phyloP scores from a whole-genome alignment of 306 rosid species.

The Dicorynia guianensis region DNA sequence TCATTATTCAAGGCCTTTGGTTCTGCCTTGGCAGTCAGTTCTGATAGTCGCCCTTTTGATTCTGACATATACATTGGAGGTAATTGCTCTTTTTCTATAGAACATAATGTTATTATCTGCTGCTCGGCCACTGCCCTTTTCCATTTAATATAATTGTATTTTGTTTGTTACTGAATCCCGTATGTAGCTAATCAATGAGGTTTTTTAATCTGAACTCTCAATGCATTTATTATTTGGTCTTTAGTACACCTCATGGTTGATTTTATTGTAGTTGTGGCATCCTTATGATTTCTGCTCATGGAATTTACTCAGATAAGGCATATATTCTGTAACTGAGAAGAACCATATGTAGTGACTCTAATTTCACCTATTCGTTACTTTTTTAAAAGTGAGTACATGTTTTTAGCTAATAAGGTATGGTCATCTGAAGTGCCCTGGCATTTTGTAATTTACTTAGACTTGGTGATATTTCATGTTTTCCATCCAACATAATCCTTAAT shows the following conservation, averaged over 20 bases:
- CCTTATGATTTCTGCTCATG: not conserved
- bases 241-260: not conserved
- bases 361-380: not conserved
- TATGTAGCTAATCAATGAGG: not conserved
- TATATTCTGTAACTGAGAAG: not conserved
- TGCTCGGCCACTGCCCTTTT: conserved; percentile 10
- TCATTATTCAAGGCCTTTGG: conserved; percentile 62
- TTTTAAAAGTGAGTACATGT: not conserved
- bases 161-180: conserved; percentile 11
- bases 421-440: not conserved
- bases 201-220: conserved; percentile 7
- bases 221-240: not conserved
- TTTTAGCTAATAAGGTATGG: not conserved
- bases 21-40: conserved; percentile 57
- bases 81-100: conserved; percentile 48
- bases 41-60: conserved; percentile 46
- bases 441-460: not conserved
- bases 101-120: conserved; percentile 35
- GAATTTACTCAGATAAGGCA: not conserved
- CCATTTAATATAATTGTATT: conserved; percentile 27
- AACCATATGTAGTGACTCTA: not conserved
- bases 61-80: conserved; percentile 77
- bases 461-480: not conserved
- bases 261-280: conserved; percentile 6
- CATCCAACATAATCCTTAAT: not conserved